Percentiles rank a stretch among this genome's conserved stretches.
These are phyloP conservation scores for Salix purpurea DNA, from an alignment of 345 rosid genomes.

Conservation along the genomic window DNA sequence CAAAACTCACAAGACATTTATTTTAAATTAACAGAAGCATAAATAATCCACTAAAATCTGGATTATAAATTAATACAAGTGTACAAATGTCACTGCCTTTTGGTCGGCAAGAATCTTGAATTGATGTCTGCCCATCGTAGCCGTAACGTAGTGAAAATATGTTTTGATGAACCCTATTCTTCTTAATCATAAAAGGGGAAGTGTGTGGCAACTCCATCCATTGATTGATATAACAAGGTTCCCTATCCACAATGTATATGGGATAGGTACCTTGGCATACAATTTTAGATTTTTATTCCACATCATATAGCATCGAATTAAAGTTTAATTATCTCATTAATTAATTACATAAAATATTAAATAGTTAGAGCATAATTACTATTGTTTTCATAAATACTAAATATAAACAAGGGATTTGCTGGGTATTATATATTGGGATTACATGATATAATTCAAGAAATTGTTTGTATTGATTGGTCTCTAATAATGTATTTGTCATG, in stretches of 20 bases:
- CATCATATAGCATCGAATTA: not conserved
- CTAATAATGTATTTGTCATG: not conserved
- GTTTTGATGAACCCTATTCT: no score
- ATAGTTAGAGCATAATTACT: not conserved
- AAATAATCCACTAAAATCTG: no score
- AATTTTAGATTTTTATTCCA: not conserved
- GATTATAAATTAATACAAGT: no score
- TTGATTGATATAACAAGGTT: not conserved
- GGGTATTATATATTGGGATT: not conserved
- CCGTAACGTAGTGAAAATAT: not conserved
- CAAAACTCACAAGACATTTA: no score
- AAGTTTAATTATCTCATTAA: no score
- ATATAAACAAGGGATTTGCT: not conserved
- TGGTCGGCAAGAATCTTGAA: constrained; percentile 7
- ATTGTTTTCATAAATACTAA: no score
- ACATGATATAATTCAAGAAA: not conserved
- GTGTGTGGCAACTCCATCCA: no score
- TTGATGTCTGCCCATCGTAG: not conserved
- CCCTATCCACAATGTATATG: not conserved
- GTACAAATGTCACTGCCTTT: not conserved
- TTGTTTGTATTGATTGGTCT: not conserved
- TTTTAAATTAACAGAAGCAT: no score
- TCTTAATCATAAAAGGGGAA: no score
- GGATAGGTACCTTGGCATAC: not conserved
- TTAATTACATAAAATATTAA: no score